Evolutionary conservation across 768 basidiomycete species (phyloP), one percentile per base, ranked within the genome.

Genomic region (Neoboletus magnificus): DNA sequence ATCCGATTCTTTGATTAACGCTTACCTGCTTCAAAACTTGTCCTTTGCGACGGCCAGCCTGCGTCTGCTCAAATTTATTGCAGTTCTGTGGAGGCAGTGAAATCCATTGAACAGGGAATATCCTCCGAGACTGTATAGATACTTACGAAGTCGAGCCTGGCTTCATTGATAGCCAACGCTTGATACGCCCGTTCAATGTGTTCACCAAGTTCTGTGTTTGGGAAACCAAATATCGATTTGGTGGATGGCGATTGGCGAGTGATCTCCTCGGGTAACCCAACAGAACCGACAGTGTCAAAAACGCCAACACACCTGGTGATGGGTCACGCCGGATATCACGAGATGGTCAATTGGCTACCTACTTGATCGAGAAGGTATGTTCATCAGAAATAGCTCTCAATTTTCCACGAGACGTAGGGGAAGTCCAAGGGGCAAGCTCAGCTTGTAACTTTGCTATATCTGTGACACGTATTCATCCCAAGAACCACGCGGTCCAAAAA

Each of bases 201-300:
- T 27, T 78, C 73, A 33, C 87, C 87, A 12, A 90, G 73, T 18
- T 71, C 56, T 12, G 72, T 75, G 62, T 88, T 84, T 12, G 76
- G 77, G 64, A 89, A 88, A 22, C 88, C 88, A 60, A 87, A 89
- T 4, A 87, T 70, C 5, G 75, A 77, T 50, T 71, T 75, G 15
- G 77, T 66, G 52, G 76, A 77, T 16, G 76, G 68, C 12, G 76
- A 76, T 18, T 72, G 69, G 42, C 76, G 68, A 3, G 77, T 76
- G 16, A 89, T 62, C 61, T 88, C 87, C 62, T 84, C 84, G 1
- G 88, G 88, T 16, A 90, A 69, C 11, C 87, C 87, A 29, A 87
- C 66, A 12, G 86, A 79, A 15, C 86, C 86, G n/a, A 89, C 88
- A 6, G 88, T 90, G 62, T 90, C 88, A 62, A 85, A 90, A 20